These are phyloP conservation scores for Rhizodiscina lignyota DNA, from an alignment of 495 filamentous ascomycete species.

Conservation along the genomic window DNA sequence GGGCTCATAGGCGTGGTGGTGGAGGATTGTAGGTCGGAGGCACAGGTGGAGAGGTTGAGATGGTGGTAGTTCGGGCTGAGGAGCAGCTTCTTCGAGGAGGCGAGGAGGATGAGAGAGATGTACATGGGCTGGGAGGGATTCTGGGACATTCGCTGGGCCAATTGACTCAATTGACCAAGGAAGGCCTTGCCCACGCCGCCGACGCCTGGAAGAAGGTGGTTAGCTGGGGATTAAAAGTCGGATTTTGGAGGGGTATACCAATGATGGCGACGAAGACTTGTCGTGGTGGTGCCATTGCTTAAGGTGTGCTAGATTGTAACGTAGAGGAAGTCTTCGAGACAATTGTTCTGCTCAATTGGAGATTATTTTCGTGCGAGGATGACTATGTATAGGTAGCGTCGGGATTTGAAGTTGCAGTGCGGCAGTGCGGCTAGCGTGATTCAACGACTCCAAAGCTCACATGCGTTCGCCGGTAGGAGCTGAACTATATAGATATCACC, in stretches of 20 bases:
- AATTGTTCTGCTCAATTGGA: too few species aligned
- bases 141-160: constrained; percentile 33
- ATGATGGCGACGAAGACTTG: constrained; percentile 25
- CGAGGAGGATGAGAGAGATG: constrained; percentile 61
- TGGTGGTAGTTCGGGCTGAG: constrained; percentile 39
- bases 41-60: constrained; percentile 19
- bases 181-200: constrained; percentile 89
- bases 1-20: constrained; percentile 40
- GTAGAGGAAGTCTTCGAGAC: neutral
- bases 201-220: constrained; percentile 38
- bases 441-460: too few species aligned
- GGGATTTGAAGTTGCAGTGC: too few species aligned
- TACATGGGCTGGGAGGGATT: constrained; percentile 33
- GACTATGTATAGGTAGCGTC: too few species aligned
- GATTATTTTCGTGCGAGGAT: too few species aligned
- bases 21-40: constrained; percentile 30
- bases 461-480: too few species aligned
- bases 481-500: too few species aligned
- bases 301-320: too few species aligned
- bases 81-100: constrained; percentile 63
- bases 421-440: too few species aligned
- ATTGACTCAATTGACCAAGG: constrained; percentile 54
- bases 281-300: constrained; percentile 13
- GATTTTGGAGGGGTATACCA: constrained; percentile 15
- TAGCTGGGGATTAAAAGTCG: constrained; percentile 4